Conservation (phyloP, 371 early-diverging fungal genomes). For the Fennellomyces sp. region DNA sequence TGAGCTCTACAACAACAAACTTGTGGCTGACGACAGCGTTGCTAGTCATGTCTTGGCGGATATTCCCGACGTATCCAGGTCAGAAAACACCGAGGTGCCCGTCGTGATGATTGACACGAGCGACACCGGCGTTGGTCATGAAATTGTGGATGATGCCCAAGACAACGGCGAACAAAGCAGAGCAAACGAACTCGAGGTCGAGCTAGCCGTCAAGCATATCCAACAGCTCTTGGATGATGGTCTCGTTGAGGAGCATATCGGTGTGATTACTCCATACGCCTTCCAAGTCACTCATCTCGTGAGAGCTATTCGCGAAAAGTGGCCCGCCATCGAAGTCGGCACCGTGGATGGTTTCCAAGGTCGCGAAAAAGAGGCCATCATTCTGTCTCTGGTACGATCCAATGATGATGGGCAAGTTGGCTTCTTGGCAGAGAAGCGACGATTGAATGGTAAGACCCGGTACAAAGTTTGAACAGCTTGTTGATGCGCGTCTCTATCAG, state of each 20-base stretch:
- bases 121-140: constrained; percentile 58
- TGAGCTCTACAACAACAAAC: constrained; percentile 62
- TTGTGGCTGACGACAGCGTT: constrained; percentile 73
- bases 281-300: constrained; percentile 72
- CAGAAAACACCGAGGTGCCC: constrained; percentile 65
- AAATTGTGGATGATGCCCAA: constrained; percentile 55
- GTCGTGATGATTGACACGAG: constrained; percentile 81
- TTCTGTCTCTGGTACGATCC: constrained; percentile 87
- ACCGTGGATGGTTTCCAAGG: constrained; percentile 98
- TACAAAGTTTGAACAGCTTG: not conserved
- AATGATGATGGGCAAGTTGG: constrained; percentile 86
- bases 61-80: constrained; percentile 53
- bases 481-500: too few species aligned
- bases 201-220: constrained; percentile 66
- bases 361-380: constrained; percentile 91
- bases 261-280: constrained; percentile 86
- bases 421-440: constrained; percentile 84
- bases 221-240: constrained; percentile 66
- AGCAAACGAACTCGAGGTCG: constrained; percentile 79
- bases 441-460: constrained; percentile 70
- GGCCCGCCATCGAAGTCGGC: constrained; percentile 72
- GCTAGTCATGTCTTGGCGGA: constrained; percentile 67
- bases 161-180: constrained; percentile 60
- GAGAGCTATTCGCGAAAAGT: constrained; percentile 36
- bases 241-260: constrained; percentile 67